These are phyloP conservation scores for Boletus tylopilopsis DNA, from an alignment of 768 basidiomycete genomes.

Conservation along the genomic window DNA sequence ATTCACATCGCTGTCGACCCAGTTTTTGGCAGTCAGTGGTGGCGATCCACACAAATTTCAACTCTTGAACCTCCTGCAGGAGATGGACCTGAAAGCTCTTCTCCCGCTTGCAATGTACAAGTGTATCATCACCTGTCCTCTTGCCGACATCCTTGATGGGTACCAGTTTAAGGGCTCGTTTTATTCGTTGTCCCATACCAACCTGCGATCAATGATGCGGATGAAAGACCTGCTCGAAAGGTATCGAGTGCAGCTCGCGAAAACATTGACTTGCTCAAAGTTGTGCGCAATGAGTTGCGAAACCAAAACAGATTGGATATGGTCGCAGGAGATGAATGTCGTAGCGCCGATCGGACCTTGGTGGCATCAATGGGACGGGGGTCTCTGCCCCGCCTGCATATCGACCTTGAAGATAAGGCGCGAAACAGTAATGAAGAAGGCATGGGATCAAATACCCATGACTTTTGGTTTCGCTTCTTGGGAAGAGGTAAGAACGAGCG, in stretches of 20 bases:
- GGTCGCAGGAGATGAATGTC: no score
- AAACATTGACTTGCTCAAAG: background rate
- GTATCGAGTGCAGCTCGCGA: background rate
- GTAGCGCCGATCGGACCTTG: background rate
- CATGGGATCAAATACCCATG: constrained; percentile 1
- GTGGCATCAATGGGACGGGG: background rate
- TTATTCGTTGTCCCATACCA: background rate
- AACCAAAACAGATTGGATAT: no score
- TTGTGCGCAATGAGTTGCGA: background rate
- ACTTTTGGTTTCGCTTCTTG: constrained; percentile 9
- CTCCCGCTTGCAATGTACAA: constrained; percentile 10
- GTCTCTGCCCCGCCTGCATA: background rate
- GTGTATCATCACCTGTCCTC: background rate
- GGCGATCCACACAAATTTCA: constrained; percentile 15
- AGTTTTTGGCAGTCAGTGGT: background rate
- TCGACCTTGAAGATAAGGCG: fast-evolving
- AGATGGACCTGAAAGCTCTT: background rate
- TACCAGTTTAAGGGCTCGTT: background rate
- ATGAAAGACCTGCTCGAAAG: constrained; percentile 1
- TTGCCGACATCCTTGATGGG: background rate
- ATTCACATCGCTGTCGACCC: background rate
- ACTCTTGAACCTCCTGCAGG: constrained; percentile 15
- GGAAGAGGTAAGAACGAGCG: background rate
- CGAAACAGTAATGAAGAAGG: background rate
- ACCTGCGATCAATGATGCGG: constrained; percentile 2